Evolutionary conservation across 1,284 basidiomycete genomes (phyloP).

Genomic region (Ceratobasidium sp.): DNA sequence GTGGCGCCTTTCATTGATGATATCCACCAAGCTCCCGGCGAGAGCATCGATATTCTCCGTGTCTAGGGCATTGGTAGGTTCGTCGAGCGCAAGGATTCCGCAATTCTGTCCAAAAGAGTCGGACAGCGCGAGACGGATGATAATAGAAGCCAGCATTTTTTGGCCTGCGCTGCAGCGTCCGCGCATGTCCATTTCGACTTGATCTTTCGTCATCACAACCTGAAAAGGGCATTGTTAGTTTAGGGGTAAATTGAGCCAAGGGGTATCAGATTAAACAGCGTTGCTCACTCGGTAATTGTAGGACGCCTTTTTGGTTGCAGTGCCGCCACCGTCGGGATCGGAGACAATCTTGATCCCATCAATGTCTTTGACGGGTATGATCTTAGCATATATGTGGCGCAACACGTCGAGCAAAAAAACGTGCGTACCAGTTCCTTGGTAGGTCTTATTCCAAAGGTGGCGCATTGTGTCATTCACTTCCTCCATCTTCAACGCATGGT

Average conservation of each 20-base stretch:
- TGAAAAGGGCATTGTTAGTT: conserved; percentile 48
- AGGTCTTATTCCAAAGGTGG: conserved; percentile 97
- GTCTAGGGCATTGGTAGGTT: conserved; percentile 98
- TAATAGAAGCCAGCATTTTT: conserved; percentile 99
- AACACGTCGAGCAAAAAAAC: neutral
- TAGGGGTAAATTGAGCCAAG: conserved; percentile 38
- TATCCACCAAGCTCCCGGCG: conserved; percentile 89
- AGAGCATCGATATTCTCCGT: conserved; percentile 96
- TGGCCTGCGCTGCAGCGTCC: conserved; percentile 98
- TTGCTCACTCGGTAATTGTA: conserved; percentile 97
- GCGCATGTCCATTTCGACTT: conserved; percentile 99
- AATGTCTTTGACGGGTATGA: conserved; percentile 78
- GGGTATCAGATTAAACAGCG: conserved; percentile 44
- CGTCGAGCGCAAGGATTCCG: conserved; percentile 96
- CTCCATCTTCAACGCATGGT: conserved; percentile 98
- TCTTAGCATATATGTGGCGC: neutral
- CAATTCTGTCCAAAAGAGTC: conserved; percentile 98
- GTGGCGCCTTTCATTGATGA: conserved; percentile 88
- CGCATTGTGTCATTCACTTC: conserved; percentile 98
- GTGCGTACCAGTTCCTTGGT: conserved; percentile 89
- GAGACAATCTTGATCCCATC: conserved; percentile 96
- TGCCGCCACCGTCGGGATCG: conserved; percentile 80
- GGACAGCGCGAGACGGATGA: conserved; percentile 96
- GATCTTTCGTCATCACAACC: conserved; percentile 99
- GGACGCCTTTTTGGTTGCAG: conserved; percentile 77